Base-by-base conservation (phyloP, 164 flowering plant genomes). In the Magnolia sinica region DNA sequence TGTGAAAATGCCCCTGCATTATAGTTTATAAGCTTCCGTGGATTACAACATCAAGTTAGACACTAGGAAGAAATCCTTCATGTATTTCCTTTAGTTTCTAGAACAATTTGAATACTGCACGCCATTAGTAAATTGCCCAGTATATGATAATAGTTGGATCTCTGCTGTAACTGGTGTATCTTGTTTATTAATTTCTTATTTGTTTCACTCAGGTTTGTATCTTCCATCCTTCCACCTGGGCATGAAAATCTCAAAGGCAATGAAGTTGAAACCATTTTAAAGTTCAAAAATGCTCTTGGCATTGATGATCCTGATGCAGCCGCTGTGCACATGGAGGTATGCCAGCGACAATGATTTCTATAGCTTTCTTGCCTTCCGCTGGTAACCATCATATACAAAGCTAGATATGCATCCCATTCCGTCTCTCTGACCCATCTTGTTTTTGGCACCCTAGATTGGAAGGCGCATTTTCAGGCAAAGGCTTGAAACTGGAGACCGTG, bases 251-350 rank as follows among this genome's bases (percentile, higher is more conserved):
- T 96, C 63, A 87, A 81, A 76, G 99, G 99, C 37, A 79, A 86
- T 79, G 99, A 96, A 86, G 98, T 88, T 79, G 97, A 92, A n/a
- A 85, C 84, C 8, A 94, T 96, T 4, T 68, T 87, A 59, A 85
- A 86, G 49, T 96, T 94, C 76, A 96, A 94, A 78, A 90, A 74
- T 82, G 86, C 97, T 73, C 83, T 96, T 78, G 99, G 98, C 27
- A 92, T 96, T 78, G 99, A 96, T 85, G 98, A 96, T 64, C 99
- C 99, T 23, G 98, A 96, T 81, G 99, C 99, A 22, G 99, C 99
- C 63, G 78, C 87, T 67, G 89, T 94, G 90, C 99, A 96, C 86
- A 85, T 96, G 88, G 99, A 96, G 98, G 99, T 96, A 80, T 18
- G 37, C 22, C 58, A 52, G 55, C 50, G 68, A 22, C 24, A n/a